These are phyloP conservation scores for Candida nanaspora DNA, from an alignment of 805 yeast genomes.

Conservation along the genomic window DNA sequence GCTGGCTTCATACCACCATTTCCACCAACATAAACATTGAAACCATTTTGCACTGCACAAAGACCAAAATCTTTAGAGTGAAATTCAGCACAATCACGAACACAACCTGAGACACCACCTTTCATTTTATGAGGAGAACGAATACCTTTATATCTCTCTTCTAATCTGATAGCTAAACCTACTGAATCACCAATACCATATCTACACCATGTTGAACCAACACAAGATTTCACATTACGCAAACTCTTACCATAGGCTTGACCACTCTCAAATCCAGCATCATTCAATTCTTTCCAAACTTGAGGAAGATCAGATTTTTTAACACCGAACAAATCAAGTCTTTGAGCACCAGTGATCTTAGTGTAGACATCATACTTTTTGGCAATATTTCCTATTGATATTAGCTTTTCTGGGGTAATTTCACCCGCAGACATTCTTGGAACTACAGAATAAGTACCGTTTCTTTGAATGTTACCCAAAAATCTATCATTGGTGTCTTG, in stretches of 20 bases:
- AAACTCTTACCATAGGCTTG: constrained; percentile 31
- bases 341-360: constrained; percentile 30
- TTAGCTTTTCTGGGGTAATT: constrained; percentile 29
- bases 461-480: constrained; percentile 30
- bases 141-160: constrained; percentile 30
- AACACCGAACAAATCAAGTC: constrained; percentile 29
- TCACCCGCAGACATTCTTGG: constrained; percentile 33
- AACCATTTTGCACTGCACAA: constrained; percentile 30
- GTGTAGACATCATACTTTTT: constrained; percentile 26
- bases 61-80: constrained; percentile 31
- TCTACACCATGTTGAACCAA: constrained; percentile 32
- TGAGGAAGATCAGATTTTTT: constrained; percentile 24
- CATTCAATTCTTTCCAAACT: constrained; percentile 26
- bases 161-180: constrained; percentile 29
- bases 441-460: constrained; percentile 30
- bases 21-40: constrained; percentile 30
- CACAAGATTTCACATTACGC: constrained; percentile 31
- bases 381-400: constrained; percentile 27
- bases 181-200: constrained; percentile 33
- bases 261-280: constrained; percentile 29
- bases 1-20: constrained; percentile 36
- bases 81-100: constrained; percentile 31
- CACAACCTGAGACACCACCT: constrained; percentile 32
- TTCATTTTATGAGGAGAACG: constrained; percentile 31
- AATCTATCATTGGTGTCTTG: constrained; percentile 31